Evolutionary conservation across 345 rosid genomes (phyloP).

Genomic region (Salix viminalis): DNA sequence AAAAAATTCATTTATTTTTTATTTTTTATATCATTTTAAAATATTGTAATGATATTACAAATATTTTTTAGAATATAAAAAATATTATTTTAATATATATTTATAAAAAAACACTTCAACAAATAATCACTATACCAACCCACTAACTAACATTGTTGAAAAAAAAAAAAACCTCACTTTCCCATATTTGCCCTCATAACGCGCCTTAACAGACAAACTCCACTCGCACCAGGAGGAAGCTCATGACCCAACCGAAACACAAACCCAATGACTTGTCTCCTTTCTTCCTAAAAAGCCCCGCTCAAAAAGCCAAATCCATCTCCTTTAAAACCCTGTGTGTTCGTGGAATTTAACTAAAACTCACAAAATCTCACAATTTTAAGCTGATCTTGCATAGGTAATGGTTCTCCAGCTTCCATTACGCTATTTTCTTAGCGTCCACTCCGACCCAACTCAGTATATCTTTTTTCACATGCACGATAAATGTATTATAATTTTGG

Average conservation of each 20-base stretch:
- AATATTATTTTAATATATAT: no score
- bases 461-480: not conserved
- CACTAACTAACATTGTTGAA: no score
- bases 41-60: no score
- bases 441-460: not conserved
- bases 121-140: no score
- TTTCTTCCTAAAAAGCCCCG: not conserved
- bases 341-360: not conserved
- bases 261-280: not conserved
- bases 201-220: not conserved
- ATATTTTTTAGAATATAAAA: no score
- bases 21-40: no score
- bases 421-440: not conserved
- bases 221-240: not conserved
- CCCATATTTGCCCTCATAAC: not conserved
- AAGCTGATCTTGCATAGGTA: not conserved
- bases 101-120: no score
- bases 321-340: not conserved
- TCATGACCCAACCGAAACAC: not conserved
- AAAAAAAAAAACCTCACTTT: no score
- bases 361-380: not conserved
- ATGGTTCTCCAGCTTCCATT: not conserved
- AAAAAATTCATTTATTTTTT: no score
- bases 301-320: not conserved
- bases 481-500: not conserved